Base-by-base conservation (phyloP, 1,284 basidiomycete genomes). In the Ceratobasidium sp. region DNA sequence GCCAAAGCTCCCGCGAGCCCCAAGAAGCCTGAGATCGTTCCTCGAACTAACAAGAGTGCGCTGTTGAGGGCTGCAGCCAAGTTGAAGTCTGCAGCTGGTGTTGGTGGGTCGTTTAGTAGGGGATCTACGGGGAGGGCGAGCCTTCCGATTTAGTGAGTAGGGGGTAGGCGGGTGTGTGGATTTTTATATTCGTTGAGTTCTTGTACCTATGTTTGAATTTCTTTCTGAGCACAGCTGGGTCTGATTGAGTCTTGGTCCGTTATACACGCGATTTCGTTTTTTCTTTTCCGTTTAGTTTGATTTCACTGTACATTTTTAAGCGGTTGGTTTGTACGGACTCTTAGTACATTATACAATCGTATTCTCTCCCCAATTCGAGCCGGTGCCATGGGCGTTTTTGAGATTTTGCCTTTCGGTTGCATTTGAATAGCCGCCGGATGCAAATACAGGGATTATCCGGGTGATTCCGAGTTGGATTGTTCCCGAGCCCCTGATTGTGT, bases 31-130 rank as follows among this genome's bases (percentile, higher is more conserved):
- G 61, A 71, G 38, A 91, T 93, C 74, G 80, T 82, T 1, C 92
- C 92, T 6, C 84, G 91, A 62, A 86, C 84, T 72, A 94, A 94
- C 80, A 88, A 86, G 80, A 92, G 89, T 76, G 91, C 92, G 1
- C 81, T 88, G n/a, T 80, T 94, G 67, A 84, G 92, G 28, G 87
- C 85, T 14, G 89, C 88, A 75, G 72, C 72, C 30, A 63, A 66
- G 46, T 41, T 73, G 49, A 69, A 61, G 66, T 57, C 64, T 52
- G 64, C 64, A 35, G 62, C 73, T 43, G 55, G 67, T 16, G 55
- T 57, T 23, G 8, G 43, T 46, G 44, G 54, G 44, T 59, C 67
- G 9, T 13, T 71, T 1, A 32, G 67, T 13, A 69, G 57, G 30
- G 44, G 57, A 4, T 11, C 64, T 21, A 9, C 67, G 26, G 44